Conservation (phyloP, 2,329 filamentous ascomycete genomes). For the Phialophora macrospora region DNA sequence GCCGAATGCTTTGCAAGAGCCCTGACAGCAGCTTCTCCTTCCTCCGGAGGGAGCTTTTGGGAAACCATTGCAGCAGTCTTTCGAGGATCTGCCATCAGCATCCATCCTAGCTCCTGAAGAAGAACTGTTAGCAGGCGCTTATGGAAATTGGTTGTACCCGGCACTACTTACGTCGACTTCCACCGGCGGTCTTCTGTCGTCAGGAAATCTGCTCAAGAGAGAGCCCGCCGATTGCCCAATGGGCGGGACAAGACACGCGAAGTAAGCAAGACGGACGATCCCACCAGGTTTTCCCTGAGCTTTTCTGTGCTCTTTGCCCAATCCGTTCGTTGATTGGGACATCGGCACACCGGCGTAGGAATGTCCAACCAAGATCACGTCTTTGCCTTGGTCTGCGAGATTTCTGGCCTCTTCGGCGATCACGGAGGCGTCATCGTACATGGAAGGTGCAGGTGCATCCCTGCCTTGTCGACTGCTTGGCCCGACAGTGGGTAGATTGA, state of each 20-base stretch:
- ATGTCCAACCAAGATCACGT: constrained; percentile 45
- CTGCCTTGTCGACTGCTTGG: background rate
- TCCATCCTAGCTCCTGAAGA: constrained; percentile 33
- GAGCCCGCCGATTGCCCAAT: constrained; percentile 32
- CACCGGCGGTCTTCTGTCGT: background rate
- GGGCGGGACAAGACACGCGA: constrained; percentile 44
- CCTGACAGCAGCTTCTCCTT: constrained; percentile 32
- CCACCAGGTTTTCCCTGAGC: constrained; percentile 42
- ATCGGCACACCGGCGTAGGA: constrained; percentile 47
- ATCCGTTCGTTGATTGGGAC: constrained; percentile 41
- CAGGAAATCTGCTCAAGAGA: background rate
- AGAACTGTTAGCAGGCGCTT: background rate
- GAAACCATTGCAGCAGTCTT: constrained; percentile 1
- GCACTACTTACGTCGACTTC: constrained; percentile 7
- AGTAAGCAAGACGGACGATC: constrained; percentile 43
- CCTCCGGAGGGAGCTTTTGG: constrained; percentile 12
- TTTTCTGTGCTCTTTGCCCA: constrained; percentile 42
- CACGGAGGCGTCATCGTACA: constrained; percentile 42
- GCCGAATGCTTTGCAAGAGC: constrained; percentile 39
- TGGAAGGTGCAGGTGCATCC: constrained; percentile 34
- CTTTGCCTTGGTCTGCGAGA: constrained; percentile 43
- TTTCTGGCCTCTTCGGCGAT: constrained; percentile 39
- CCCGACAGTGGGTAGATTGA: background rate
- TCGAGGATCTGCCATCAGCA: background rate
- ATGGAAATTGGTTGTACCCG: background rate